phyloP scores from a whole-genome alignment of 73 alveolate species.

The Stentor roeselii region DNA sequence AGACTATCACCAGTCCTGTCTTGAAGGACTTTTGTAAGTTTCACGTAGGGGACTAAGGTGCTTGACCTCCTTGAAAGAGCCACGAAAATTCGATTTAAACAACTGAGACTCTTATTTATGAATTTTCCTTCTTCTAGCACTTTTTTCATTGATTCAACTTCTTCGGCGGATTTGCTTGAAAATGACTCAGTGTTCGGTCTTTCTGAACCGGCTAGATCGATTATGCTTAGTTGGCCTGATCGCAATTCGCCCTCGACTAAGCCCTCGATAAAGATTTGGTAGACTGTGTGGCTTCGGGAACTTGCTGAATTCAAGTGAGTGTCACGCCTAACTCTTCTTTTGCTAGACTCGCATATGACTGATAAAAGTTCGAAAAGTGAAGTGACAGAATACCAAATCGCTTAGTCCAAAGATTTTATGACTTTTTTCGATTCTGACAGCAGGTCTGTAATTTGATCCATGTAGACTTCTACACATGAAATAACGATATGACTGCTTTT shows the following conservation, averaged over 20 bases:
- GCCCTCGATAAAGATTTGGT: constrained; percentile 58
- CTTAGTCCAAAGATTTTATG: too few species aligned
- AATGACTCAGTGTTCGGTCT: constrained; percentile 46
- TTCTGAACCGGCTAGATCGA: constrained; percentile 98
- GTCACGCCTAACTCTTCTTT: constrained; percentile 33
- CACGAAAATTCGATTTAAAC: neutral
- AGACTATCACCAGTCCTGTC: neutral
- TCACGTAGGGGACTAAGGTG: neutral
- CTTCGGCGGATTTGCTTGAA: neutral
- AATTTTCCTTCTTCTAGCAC: neutral
- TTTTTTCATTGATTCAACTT: constrained; percentile 12
- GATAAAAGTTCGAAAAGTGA: neutral
- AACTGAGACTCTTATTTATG: neutral
- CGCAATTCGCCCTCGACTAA: constrained; percentile 68
- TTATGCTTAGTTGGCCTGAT: constrained; percentile 87
- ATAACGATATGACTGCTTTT: neutral
- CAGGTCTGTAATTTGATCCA: neutral
- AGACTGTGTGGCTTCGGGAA: constrained; percentile 77
- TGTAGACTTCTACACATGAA: constrained; percentile 5
- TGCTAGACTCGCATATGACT: neutral
- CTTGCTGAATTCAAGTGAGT: constrained; percentile 69
- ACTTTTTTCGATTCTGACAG: neutral
- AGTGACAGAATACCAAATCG: neutral
- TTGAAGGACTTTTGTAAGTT: neutral
- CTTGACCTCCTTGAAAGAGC: neutral